Evolutionary conservation across 1,284 basidiomycete species (phyloP).

Genomic region (Cryptococcus sp.): DNA sequence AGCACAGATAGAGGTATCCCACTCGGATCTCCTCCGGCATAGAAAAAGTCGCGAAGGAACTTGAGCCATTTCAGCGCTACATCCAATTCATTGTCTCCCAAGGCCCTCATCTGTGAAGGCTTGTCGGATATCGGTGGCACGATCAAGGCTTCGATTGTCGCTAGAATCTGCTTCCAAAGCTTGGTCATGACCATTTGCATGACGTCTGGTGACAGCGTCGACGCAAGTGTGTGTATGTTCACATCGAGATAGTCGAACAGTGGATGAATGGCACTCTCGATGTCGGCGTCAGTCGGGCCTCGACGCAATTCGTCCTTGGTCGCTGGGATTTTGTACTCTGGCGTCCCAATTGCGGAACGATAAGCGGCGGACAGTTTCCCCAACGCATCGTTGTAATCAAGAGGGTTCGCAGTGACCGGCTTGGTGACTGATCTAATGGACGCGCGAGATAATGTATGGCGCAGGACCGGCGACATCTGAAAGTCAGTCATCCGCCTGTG

Average conservation of each 20-base stretch:
- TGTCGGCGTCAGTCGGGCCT: conserved; percentile 87
- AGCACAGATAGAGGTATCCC: conserved; percentile 77
- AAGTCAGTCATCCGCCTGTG: conserved; percentile 1
- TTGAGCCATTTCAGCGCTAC: conserved; percentile 98
- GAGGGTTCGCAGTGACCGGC: conserved; percentile 54
- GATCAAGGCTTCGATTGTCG: conserved; percentile 82
- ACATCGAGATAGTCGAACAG: conserved; percentile 97
- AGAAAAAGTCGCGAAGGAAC: conserved; percentile 94
- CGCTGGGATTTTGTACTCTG: conserved; percentile 75
- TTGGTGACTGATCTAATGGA: conserved; percentile 78
- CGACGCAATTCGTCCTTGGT: conserved; percentile 57
- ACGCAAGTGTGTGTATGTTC: conserved; percentile 89
- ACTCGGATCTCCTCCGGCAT: conserved; percentile 88
- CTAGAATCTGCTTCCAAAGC: conserved; percentile 95
- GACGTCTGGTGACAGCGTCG: conserved; percentile 76
- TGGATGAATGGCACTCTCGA: conserved; percentile 88
- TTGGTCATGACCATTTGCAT: conserved; percentile 91
- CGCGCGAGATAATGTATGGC: conserved; percentile 79
- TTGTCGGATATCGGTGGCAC: conserved; percentile 88
- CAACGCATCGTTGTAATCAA: conserved; percentile 71
- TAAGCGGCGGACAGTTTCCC: conserved; percentile 77
- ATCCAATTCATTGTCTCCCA: conserved; percentile 94
- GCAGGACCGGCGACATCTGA: conserved; percentile 92
- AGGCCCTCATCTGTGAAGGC: conserved; percentile 84
- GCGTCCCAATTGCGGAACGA: conserved; percentile 58